phyloP scores from a whole-genome alignment of 495 filamentous ascomycete genomes.

The Annulohypoxylon maeteangense region DNA sequence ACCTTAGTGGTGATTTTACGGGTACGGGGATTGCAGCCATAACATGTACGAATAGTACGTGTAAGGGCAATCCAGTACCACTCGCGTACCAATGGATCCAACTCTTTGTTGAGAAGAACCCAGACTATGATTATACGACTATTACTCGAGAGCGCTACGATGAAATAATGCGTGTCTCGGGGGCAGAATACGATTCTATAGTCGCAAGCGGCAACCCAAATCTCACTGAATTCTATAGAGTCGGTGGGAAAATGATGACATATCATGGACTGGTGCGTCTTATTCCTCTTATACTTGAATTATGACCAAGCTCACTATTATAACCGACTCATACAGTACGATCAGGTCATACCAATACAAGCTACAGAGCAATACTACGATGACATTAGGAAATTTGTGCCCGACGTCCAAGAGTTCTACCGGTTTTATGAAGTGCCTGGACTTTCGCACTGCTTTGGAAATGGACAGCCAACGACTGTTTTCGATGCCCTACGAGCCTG shows the following conservation, averaged over 20 bases:
- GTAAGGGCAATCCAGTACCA: conserved; percentile 12
- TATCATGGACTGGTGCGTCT: conserved; percentile 56
- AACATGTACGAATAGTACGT: conserved; percentile 26
- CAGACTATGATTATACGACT: conserved; percentile 25
- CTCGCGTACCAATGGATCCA: conserved; percentile 23
- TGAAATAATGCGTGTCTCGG: conserved; percentile 42
- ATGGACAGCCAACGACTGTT: conserved; percentile 38
- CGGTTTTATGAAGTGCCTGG: conserved; percentile 50
- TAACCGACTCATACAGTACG: conserved; percentile 17
- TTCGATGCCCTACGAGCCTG: conserved; percentile 48
- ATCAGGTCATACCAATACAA: conserved; percentile 40
- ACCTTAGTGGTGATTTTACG: conserved; percentile 32
- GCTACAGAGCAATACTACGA: conserved; percentile 46
- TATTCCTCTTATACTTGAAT: not conserved
- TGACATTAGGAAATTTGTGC: conserved; percentile 18
- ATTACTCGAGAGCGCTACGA: conserved; percentile 39
- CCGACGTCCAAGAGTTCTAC: conserved; percentile 44
- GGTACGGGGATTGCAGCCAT: conserved; percentile 35
- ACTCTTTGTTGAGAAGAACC: conserved; percentile 40
- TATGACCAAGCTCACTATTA: not conserved
- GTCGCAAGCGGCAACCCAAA: conserved; percentile 54
- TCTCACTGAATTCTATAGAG: conserved; percentile 50
- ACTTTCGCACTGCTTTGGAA: conserved; percentile 48
- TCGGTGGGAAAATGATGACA: conserved; percentile 58
- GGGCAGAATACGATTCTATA: conserved; percentile 47